Evolutionary conservation across 2,329 filamentous ascomycete genomes (phyloP), one percentile per base, ranked within the genome.

Genomic region (Penicillium sp.): DNA sequence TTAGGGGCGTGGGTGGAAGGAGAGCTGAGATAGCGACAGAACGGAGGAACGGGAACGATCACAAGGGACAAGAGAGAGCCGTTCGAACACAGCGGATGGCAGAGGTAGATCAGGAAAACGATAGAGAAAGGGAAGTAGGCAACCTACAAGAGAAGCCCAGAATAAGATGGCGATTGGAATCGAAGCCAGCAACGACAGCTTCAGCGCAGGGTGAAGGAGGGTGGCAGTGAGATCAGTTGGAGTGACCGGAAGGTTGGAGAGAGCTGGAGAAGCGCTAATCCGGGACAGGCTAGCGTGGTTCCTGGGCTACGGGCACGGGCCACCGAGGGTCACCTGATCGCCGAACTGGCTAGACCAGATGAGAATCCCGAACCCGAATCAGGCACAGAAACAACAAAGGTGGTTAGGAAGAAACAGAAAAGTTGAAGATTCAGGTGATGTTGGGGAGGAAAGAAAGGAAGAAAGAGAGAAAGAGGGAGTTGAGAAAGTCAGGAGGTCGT

Each of bases 141-240:
- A 69, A 79, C 76, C 76, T 78, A 79, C 76, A 78, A 79, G 76
- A 79, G 77, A 76, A 78, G 76, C 77, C 76, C 72, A 70, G 64
- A 65, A 55, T 44, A 64, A 62, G 60, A 53, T 62, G 60, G 63
- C 49, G 59, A 55, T 64, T 66, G 63, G 51, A 44, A 54, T 59
- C 44, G 60, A 63, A 51, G 44, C 37, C 53, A 35, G 37, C 53
- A 53, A 42, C 40, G 63, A 60, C 61, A 57, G 54, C 54, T 57
- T 55, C 61, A 65, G 53, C 53, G 65, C 53, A 56, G 58, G 58
- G 58, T 56, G 60, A 57, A 59, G 58, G 56, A 58, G 24, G 30
- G 54, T 55, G 60, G 38, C 53, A 50, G 56, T 60, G 62, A 60
- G 47, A 57, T 24, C 51, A 40, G 35, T 42, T 42, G 59, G 47